Evolutionary conservation across 768 basidiomycete genomes (phyloP).

Genomic region (Mycena epipterygia): DNA sequence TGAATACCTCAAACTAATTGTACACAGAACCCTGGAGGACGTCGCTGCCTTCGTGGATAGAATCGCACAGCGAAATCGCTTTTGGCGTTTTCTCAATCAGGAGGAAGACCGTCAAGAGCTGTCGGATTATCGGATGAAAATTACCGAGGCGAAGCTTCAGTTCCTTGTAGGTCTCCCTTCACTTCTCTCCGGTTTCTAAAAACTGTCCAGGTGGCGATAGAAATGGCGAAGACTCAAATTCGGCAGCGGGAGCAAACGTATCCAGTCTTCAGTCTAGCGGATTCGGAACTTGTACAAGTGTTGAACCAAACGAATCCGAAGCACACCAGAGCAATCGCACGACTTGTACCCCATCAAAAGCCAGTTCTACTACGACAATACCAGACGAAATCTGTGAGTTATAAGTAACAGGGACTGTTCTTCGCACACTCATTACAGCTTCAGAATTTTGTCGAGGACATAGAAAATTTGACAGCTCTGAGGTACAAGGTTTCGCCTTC

Average conservation of each 20-base stretch:
- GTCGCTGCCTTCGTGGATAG: neutral
- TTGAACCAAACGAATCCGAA: neutral
- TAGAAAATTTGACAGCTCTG: neutral
- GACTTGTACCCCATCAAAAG: conserved; percentile 3
- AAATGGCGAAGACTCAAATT: neutral
- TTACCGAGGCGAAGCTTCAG: neutral
- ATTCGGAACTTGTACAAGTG: neutral
- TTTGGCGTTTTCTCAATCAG: neutral
- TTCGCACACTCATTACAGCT: neutral
- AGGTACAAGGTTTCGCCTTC: neutral
- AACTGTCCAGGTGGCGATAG: neutral
- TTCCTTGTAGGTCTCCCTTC: neutral
- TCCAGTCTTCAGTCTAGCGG: neutral
- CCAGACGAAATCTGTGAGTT: neutral
- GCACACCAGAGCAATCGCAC: neutral
- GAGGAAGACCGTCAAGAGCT: neutral
- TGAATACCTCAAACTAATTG: neutral
- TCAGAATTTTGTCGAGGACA: conserved; percentile 2
- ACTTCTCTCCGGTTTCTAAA: neutral
- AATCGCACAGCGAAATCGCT: neutral
- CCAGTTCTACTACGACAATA: neutral
- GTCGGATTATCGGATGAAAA: neutral
- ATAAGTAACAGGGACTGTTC: neutral
- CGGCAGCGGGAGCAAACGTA: neutral
- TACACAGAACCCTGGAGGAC: neutral